These are phyloP conservation scores for Cyclostephanos tholiformis DNA, from an alignment of 108 stramenopile genomes.

Conservation along the genomic window DNA sequence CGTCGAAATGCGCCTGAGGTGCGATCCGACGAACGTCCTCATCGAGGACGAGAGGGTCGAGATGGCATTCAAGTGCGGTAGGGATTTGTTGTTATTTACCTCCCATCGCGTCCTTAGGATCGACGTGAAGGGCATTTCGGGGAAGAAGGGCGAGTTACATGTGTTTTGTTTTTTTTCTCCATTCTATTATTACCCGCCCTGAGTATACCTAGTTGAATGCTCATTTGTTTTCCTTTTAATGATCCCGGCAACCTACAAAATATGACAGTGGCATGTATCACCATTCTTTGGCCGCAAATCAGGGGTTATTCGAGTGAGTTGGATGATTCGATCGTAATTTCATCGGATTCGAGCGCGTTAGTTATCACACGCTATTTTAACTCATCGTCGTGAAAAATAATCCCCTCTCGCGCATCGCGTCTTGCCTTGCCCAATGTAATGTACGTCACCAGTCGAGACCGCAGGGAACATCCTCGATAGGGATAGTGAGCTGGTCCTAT, in stretches of 20 bases:
- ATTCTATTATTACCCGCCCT: too few relatives aligned
- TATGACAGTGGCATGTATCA: constrained; percentile 46
- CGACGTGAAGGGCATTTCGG: constrained; percentile 55
- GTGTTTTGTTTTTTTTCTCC: not conserved
- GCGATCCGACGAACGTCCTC: constrained; percentile 22
- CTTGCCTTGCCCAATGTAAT: not conserved
- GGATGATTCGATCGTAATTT: too few relatives aligned
- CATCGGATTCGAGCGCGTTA: too few relatives aligned
- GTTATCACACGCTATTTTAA: not conserved
- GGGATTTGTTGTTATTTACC: constrained; percentile 51
- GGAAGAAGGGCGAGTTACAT: constrained; percentile 28
- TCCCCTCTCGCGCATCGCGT: not conserved
- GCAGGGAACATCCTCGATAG: constrained; percentile 68
- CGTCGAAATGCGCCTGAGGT: constrained; percentile 42
- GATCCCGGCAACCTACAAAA: not conserved
- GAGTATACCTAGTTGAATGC: too few relatives aligned
- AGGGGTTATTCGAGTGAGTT: constrained; percentile 58
- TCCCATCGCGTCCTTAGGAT: constrained; percentile 44
- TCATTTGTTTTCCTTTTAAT: not conserved
- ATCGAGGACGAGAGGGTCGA: constrained; percentile 52
- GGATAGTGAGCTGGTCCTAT: constrained; percentile 64
- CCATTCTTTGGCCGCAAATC: constrained; percentile 61
- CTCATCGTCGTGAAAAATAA: not conserved
- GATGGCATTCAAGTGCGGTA: constrained; percentile 57
- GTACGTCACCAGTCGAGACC: constrained; percentile 56